A percentile compares a stretch with the other conserved stretches of the same genome.
Evolutionary conservation across 805 yeast species (phyloP).

Genomic region (Tanozyma kutaoensis): DNA sequence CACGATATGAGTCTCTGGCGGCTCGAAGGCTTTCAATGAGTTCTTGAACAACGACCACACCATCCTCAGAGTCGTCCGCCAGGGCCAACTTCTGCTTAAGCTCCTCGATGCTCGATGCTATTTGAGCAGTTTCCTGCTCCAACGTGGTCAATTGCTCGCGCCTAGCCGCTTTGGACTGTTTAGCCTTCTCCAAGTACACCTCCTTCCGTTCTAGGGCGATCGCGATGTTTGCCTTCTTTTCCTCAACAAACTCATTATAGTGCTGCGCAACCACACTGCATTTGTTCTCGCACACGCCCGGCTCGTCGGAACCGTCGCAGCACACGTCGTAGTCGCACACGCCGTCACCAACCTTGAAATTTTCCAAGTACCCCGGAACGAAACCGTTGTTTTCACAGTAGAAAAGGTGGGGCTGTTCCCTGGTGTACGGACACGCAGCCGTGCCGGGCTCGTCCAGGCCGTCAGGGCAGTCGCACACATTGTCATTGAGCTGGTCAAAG

Average conservation of each 20-base stretch:
- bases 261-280: slow-evolving; percentile 38
- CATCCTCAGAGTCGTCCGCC: slow-evolving; percentile 3
- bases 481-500: slow-evolving; percentile 63
- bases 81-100: slow-evolving; percentile 6
- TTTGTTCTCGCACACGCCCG: slow-evolving; percentile 35
- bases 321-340: slow-evolving; percentile 81
- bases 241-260: slow-evolving; percentile 7
- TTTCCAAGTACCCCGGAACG: slow-evolving; percentile 46
- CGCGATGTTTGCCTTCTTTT: not conserved
- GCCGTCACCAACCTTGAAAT: slow-evolving; percentile 72
- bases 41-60: too few species aligned
- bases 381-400: slow-evolving; percentile 74
- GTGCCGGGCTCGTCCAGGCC: slow-evolving; percentile 98
- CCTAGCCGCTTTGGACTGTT: too few species aligned
- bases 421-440: slow-evolving; percentile 46
- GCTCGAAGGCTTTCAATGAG: too few species aligned
- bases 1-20: too few species aligned
- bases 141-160: too few species aligned
- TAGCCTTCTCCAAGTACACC: too few species aligned
- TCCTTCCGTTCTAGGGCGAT: too few species aligned
- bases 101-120: slow-evolving; percentile 6
- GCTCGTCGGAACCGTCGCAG: slow-evolving; percentile 93
- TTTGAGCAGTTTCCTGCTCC: too few species aligned
- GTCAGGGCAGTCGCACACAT: slow-evolving; percentile 93
- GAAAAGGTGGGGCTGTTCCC: slow-evolving; percentile 25